Base-by-base conservation (phyloP, 1,139 yeast genomes). In the Zygoascus meyerae region DNA sequence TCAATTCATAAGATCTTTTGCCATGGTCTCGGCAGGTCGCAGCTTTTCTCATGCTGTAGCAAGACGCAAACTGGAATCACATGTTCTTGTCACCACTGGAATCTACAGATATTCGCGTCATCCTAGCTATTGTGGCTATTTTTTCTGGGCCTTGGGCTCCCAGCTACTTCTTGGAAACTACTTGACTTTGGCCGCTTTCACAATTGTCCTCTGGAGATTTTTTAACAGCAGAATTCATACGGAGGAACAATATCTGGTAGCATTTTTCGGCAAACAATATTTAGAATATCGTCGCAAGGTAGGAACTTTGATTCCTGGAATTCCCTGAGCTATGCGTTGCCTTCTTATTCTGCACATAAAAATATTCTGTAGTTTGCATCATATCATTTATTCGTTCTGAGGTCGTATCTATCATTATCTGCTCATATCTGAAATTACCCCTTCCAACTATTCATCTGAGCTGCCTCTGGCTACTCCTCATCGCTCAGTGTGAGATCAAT, bases 51-150 rank as follows among this genome's bases (percentile, higher is more conserved):
- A 94, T 65, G 68, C 81, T 40, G 75, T 94, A 2, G 89, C 82
- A 47, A 64, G 75, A 4, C 62, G 68, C 28, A 81, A 74, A 48
- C 65, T 69, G 30, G 58, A 66, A 0, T 74, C 75, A 44, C 98
- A 92, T 60, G 66, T 57, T 15, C 70, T 92, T 40, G 81, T 92
- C 9, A 85, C 86, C 0, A 55, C 67, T 6, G 98, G 97, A 0
- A 70, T 92, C 2, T 92, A 92, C 64, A 52, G 71, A 1, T 53
- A 67, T 15, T 67, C 78, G 8, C 73, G 98, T 50, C 98, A 92
- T 63, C 98, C 98, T 9, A 83, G 95, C 44, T 92, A 92, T 65
- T 76, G 81, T 48, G 98, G 97, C 1, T 92, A 85, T 63, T 90
- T 82, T 61, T 81, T 87, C 78, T 94, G 97, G 97, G 92, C 94